Base-by-base conservation (phyloP, 2,329 filamentous ascomycete species). In the Arthrobotrys iridis region DNA sequence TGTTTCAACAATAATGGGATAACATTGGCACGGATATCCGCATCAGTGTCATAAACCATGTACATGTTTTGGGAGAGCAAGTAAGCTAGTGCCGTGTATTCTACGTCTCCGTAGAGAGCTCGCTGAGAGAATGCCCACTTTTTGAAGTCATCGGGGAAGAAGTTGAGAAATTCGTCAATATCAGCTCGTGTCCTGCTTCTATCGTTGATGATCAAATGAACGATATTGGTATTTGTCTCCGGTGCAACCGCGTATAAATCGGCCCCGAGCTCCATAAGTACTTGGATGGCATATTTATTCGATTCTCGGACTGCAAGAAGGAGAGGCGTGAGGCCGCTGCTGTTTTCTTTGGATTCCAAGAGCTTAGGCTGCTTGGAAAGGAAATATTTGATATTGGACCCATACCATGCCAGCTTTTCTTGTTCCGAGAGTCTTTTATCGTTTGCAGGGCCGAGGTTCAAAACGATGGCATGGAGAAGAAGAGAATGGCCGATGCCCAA, bases 71-170 rank as follows among this genome's bases (percentile, higher is more conserved):
- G 35, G 7, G 35, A 11, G 15, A 67, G 40, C 10, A 43, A 24
- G 7, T 37, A 67, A 22, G 64, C 37, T 7, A 67, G 28, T 8
- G n/a, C 18, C 43, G 77, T 22, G 20, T 70, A 48, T 67, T 46
- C 13, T 79, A 46, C 70, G 59, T 62, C 30, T 75, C 15, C 68
- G 57, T 74, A 77, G 62, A 26, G 15, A 64, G 64, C 26, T 76
- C 82, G 86, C 86, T 91, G 28, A 82, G 81, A 28, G 90, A 88
- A 30, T 93, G 82, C 0, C 92, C 91, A 0, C 90, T 91, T 30
- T 85, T 83, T 4, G 87, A 83, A 0, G 83, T 78, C 5, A 85
- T 82, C 22, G 83, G 84, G 72, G 84, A 87, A 41, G 89, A 86
- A 68, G 91, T 87, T 15, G 84, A 86, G 79, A 91, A 83, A 63